Conservation (phyloP, 441 rosid genomes). For the Euphorbia schlechtendalii region DNA sequence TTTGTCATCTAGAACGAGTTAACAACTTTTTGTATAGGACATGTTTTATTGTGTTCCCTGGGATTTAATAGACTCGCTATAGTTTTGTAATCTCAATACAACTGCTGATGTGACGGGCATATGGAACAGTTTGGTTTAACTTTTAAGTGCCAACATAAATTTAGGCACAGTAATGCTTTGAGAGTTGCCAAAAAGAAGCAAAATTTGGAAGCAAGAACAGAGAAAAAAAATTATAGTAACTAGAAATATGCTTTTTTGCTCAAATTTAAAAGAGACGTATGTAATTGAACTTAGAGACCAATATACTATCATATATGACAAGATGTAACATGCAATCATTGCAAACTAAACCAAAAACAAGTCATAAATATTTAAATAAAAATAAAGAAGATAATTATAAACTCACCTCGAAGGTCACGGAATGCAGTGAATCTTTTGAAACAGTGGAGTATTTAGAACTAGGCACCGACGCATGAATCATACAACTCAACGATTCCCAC, state of each 20-base stretch:
- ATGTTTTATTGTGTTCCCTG: no score
- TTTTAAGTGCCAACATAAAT: no score
- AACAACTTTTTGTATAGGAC: no score
- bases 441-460: slow-evolving; percentile 24
- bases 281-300: background rate
- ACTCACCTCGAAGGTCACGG: slow-evolving; percentile 62
- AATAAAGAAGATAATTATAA: background rate
- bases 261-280: slow-evolving; percentile 8
- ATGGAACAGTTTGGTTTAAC: no score
- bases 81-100: no score
- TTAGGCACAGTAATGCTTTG: no score
- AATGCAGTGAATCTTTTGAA: slow-evolving; percentile 35
- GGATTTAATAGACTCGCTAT: no score
- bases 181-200: background rate
- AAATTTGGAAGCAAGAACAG: background rate
- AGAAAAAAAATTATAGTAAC: no score
- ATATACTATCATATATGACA: background rate
- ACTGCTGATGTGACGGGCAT: no score
- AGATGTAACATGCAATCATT: slow-evolving; percentile 4
- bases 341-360: background rate
- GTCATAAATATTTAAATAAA: no score
- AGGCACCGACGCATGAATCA: slow-evolving; percentile 72
- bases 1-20: background rate
- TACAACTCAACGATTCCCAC: slow-evolving; percentile 81
- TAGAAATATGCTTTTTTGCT: background rate